Base-by-base conservation (phyloP, 1,284 basidiomycete species). In the Tylopilus sp. region DNA sequence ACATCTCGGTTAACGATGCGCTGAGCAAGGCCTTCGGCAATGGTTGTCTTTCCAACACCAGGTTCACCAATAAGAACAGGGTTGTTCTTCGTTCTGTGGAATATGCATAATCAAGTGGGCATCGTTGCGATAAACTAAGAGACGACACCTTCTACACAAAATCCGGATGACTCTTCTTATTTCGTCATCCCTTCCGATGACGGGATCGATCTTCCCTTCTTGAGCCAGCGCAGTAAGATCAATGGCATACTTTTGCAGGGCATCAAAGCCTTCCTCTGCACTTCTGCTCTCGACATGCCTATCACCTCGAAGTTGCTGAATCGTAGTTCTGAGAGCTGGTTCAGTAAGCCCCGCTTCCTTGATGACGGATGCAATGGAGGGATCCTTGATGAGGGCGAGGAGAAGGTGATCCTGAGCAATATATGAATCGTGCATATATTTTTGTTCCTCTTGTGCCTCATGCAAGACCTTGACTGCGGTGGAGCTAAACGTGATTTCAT, bases 1-100 rank as follows among this genome's bases (percentile, higher is more conserved):
- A 97, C 93, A 69, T 97, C 93, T 47, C 93, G 84, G 62, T 96
- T 93, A 63, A 97, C 84, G 54, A 97, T 97, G 46, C 97, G 85
- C 67, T 97, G 95, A 0, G 97, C 96, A 13, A 99, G 83, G 36
- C 94, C 95, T 74, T 99, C 97, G 13, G 87, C 93, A 50, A 99
- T 92, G 35, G 93, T 86, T 0, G 92, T 94, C 71, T 95, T 96
- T 19, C 92, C 92, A 39, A 95, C 92, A 72, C 92, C 92, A 18
- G 93, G 92, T 68, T 96, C 92, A 54, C 93, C 93, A 53, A 96
- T 92, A 35, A 96, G 81, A 41, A 95, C 90, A 18, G 92, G 90
- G 61, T 95, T 95, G 68, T 94, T 95, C 71, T 94, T 93, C 10
- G 90, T 92, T 61, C 91, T 86, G 51, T 12, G 39, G 6, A 41